Evolutionary conservation across 139 green algal genomes (phyloP), one percentile per base, ranked within the genome.

Genomic region (Nannochloris sp.): DNA sequence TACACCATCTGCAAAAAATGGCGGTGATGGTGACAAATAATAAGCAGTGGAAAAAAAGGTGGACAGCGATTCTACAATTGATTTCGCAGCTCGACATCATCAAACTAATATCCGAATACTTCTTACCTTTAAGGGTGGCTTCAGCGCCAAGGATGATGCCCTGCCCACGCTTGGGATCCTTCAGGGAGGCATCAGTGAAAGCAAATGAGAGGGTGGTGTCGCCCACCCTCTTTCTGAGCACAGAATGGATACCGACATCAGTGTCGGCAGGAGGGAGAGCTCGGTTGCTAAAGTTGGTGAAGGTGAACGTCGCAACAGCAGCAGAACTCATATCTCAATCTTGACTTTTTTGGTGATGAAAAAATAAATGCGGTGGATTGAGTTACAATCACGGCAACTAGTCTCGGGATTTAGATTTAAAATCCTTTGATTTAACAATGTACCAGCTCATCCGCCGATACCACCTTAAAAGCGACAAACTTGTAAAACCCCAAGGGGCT

Each of bases 1-100:
- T 24, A 72, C 37, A 35, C 44, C 64, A 12, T 45, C 64, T 77
- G 63, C 56, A 61, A 9, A 62, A 59, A 59, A 59, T n/a, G n/a
- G 32, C 19, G n/a, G n/a, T n/a, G n/a, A n/a, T n/a, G n/a, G n/a
- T n/a, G n/a, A n/a, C n/a, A n/a, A n/a, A n/a, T 9, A 19, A 2
- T 4, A 62, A 32, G 33, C 23, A 3, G 4, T 36, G 31, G 46
- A 48, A 25, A 29, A 33, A 36, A 56, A 7, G 35, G 4, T 3
- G 23, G 29, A 13, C n/a, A 13, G 7, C 9, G 14, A 24, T n/a
- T n/a, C 44, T 19, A 19, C 14, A 48, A 48, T 33, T 31, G 19
- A 5, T 31, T n/a, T 30, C 31, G 38, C 10, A 58, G 32, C 15
- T 23, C 7, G 25, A 58, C 23, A 58, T 19, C 25, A 9, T 30